A percentile compares a stretch with the other conserved stretches of the same genome.
These are phyloP conservation scores for Graphium sp. DNA, from an alignment of 2,329 filamentous ascomycete genomes.

Conservation along the genomic window DNA sequence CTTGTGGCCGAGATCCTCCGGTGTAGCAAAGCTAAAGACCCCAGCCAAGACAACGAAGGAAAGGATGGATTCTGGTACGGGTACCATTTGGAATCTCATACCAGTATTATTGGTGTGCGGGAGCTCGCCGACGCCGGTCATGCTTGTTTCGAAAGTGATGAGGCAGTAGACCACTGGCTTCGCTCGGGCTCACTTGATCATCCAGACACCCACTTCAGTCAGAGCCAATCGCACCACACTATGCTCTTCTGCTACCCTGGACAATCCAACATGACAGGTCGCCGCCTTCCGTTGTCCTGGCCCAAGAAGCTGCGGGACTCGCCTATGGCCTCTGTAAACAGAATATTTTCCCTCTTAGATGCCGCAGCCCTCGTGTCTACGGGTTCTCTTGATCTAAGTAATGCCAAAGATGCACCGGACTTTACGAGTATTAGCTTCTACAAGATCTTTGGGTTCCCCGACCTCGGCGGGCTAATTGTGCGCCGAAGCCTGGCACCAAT, in stretches of 20 bases:
- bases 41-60: slow-evolving; percentile 17
- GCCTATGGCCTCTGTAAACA: slow-evolving; percentile 7
- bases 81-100: slow-evolving; percentile 76
- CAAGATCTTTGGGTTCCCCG: slow-evolving; percentile 96
- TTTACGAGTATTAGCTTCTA: slow-evolving; percentile 82
- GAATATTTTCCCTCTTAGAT: slow-evolving; percentile 58
- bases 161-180: slow-evolving; percentile 50
- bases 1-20: slow-evolving; percentile 47
- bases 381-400: slow-evolving; percentile 52
- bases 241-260: slow-evolving; percentile 63
- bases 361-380: slow-evolving; percentile 71
- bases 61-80: slow-evolving; percentile 57
- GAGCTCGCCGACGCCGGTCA: slow-evolving; percentile 37
- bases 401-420: slow-evolving; percentile 50
- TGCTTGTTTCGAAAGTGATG: slow-evolving; percentile 14
- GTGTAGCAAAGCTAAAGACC: slow-evolving; percentile 55
- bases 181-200: neutral
- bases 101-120: slow-evolving; percentile 68
- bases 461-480: slow-evolving; percentile 73
- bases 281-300: slow-evolving; percentile 59
- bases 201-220: neutral
- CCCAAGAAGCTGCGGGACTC: slow-evolving; percentile 23
- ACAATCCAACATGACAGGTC: slow-evolving; percentile 86
- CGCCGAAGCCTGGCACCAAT: slow-evolving; percentile 49
- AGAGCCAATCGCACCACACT: neutral